Evolutionary conservation across 352 stramenopile genomes (phyloP), one percentile per base, ranked within the genome.

Genomic region (Phytopythium vexans): DNA sequence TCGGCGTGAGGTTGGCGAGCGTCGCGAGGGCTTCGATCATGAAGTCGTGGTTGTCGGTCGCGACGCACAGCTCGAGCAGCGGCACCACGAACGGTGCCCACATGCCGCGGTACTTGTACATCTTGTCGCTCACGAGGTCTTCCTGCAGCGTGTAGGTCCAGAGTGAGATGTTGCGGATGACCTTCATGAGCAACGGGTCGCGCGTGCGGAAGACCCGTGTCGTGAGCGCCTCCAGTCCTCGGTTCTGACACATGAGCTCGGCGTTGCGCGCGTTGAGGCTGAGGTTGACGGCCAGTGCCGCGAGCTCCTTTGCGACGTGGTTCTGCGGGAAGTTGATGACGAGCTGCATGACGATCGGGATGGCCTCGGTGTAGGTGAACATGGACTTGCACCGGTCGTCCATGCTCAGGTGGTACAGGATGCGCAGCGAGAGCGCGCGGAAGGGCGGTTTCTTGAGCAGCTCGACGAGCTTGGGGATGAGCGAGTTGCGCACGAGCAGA

Each of bases 371-470:
- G 64, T 97, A 96, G 6, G 89, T 92, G 60, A 98, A 97, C 81
- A 98, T 96, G 33, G 88, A 87, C 72, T 97, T 97, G 82, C 92
- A 97, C 41, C 85, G 77, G 59, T 98, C 94, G 59, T 97, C 90
- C 56, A 97, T 96, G 64, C 88, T 97, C 39, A 99, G 68, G 52
- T 98, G 91, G 69, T 99, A 98, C 12, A 98, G 69, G 57, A 98
- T 86, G 38, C 89, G 76, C 45, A 98, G 68, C 27, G 85, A 89
- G 31, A 94, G 72, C 3, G 72, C 87, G 50, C 91, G 80, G 58
- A 97, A 97, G 0, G 82, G 85, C 15, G 88, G 78, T 46, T 97
- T 94, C 72, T 98, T 97, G 58, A 98, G 74, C 33, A 98, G 62
- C 46, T 96, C 80, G 27, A 98, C 87, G 31, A 99, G 86, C 52